phyloP scores from a whole-genome alignment of 306 rosid genomes.

The Carpinus viminea region DNA sequence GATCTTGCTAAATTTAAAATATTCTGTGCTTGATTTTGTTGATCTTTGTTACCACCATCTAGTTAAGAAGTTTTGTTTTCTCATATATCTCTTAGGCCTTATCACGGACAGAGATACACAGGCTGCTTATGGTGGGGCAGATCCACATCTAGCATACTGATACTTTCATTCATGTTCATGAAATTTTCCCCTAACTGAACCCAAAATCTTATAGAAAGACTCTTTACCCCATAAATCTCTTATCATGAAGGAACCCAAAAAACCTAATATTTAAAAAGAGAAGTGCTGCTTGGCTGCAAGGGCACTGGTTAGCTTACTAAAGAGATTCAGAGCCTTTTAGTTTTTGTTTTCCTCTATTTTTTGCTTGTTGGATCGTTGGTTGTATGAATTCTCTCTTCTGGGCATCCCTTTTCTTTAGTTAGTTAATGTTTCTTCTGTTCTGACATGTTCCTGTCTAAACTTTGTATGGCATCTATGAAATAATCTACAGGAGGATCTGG shows the following conservation, averaged over 20 bases:
- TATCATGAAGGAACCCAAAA: no score
- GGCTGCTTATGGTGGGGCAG: not conserved
- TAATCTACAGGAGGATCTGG: conserved; percentile 66
- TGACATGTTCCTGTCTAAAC: conserved; percentile 2
- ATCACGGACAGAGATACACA: not conserved
- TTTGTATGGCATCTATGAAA: conserved; percentile 5
- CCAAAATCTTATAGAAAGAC: no score
- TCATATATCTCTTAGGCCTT: not conserved
- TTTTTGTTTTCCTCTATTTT: not conserved
- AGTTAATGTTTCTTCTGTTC: not conserved
- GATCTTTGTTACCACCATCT: not conserved
- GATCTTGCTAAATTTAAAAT: not conserved
- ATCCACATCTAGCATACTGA: not conserved
- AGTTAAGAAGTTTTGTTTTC: not conserved
- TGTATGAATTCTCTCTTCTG: not conserved
- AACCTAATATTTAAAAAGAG: no score
- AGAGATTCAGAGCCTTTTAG: not conserved
- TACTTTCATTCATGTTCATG: not conserved
- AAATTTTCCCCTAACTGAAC: not conserved
- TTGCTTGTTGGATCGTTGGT: not conserved
- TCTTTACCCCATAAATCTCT: no score
- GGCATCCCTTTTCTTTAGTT: not conserved
- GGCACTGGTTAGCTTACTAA: not conserved
- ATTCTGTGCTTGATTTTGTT: not conserved
- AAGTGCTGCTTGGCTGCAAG: not conserved